Evolutionary conservation across 495 filamentous ascomycete species (phyloP).

Genomic region (Penicillium turbatum): DNA sequence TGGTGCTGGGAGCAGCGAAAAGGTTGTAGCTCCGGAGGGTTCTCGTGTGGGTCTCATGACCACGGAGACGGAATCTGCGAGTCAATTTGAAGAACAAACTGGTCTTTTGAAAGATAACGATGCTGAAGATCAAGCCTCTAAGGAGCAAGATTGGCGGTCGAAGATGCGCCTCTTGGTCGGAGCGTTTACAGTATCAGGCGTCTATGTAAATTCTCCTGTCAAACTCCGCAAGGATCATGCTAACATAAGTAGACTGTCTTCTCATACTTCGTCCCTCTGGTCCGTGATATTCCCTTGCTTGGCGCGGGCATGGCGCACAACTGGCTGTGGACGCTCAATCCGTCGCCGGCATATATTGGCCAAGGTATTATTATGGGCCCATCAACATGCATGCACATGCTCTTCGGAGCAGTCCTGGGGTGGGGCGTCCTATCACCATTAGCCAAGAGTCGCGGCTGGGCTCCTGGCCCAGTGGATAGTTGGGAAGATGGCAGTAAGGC

Average conservation of each 20-base stretch:
- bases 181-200: constrained; percentile 54
- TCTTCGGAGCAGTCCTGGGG: constrained; percentile 82
- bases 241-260: constrained; percentile 62
- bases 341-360: constrained; percentile 89
- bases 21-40: constrained; percentile 6
- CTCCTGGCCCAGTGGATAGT: constrained; percentile 75
- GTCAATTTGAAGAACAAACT: constrained; percentile 10
- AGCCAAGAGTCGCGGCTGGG: constrained; percentile 83
- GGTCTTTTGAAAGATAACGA: constrained; percentile 26
- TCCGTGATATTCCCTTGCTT: constrained; percentile 81
- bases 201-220: constrained; percentile 39
- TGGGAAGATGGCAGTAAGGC: constrained; percentile 93
- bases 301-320: constrained; percentile 65
- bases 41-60: constrained; percentile 11
- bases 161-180: constrained; percentile 57
- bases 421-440: constrained; percentile 91
- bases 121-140: constrained; percentile 25
- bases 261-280: constrained; percentile 85
- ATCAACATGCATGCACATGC: constrained; percentile 91
- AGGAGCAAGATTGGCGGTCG: constrained; percentile 54
- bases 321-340: constrained; percentile 97
- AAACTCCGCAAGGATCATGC: background rate
- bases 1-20: constrained; percentile 47
- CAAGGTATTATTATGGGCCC: constrained; percentile 79
- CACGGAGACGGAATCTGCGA: constrained; percentile 13